These are phyloP conservation scores for Lagenaria siceraria DNA, from an alignment of 306 rosid species.

Conservation along the genomic window DNA sequence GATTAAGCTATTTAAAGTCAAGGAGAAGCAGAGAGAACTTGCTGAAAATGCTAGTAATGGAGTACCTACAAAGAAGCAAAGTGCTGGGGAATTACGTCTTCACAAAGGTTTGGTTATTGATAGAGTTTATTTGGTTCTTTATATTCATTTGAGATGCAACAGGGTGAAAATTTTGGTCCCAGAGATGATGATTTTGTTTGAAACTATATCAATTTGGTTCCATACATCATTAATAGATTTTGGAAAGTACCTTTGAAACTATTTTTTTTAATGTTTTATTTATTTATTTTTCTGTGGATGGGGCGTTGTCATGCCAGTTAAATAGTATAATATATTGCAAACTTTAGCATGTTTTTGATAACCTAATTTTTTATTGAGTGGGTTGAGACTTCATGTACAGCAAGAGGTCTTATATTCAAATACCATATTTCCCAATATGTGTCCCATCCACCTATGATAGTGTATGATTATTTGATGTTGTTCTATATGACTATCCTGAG, in stretches of 20 bases:
- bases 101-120: constrained; percentile 49
- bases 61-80: constrained; percentile 59
- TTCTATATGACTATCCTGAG: background rate
- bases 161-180: background rate
- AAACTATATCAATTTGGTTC: background rate
- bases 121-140: background rate
- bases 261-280: background rate
- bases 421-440: background rate
- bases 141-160: background rate
- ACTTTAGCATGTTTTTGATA: background rate
- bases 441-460: background rate
- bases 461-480: background rate
- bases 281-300: background rate
- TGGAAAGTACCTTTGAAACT: background rate
- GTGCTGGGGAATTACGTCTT: constrained; percentile 93
- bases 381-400: background rate
- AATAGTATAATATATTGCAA: background rate
- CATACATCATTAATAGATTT: background rate
- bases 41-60: constrained; percentile 67
- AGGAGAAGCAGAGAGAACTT: constrained; percentile 85
- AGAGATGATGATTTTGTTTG: background rate
- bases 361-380: background rate
- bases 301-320: background rate
- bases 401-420: background rate
- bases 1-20: constrained; percentile 82